A percentile compares a stretch with the other conserved stretches of the same genome.
Conservation (phyloP, 352 stramenopile species). For the Globisporangium paroecandrum region DNA sequence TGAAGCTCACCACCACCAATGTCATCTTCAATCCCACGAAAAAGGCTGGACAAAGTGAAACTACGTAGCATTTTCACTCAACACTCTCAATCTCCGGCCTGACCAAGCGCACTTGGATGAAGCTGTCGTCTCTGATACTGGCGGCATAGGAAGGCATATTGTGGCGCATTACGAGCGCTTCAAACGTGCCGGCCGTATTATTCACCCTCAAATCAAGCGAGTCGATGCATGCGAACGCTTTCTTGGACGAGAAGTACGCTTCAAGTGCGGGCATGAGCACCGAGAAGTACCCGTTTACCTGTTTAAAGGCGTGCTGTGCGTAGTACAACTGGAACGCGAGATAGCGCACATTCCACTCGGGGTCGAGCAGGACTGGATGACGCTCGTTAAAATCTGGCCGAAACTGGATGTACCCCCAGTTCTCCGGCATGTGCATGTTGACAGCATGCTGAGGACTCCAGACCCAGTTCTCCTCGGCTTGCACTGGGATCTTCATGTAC, state of each 20-base stretch:
- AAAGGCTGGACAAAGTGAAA: not conserved
- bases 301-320: constrained; percentile 45
- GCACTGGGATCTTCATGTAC: constrained; percentile 50
- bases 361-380: constrained; percentile 30
- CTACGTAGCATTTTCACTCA: constrained; percentile 5
- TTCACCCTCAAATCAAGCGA: constrained; percentile 21
- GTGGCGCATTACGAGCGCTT: not conserved
- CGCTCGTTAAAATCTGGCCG: constrained; percentile 14
- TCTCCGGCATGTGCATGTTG: constrained; percentile 87
- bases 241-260: constrained; percentile 28
- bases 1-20: no score
- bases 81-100: not conserved
- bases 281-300: constrained; percentile 28
- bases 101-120: constrained; percentile 7
- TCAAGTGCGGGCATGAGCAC: constrained; percentile 25
- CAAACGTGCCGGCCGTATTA: constrained; percentile 3
- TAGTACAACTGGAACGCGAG: constrained; percentile 68
- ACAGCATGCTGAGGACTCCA: constrained; percentile 84
- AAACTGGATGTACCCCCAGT: constrained; percentile 90
- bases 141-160: not conserved
- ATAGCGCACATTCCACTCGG: constrained; percentile 46
- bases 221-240: constrained; percentile 23
- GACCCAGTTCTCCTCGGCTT: constrained; percentile 82
- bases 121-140: constrained; percentile 14
- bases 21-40: not conserved